A percentile compares a stretch with the other conserved stretches of the same genome.
phyloP scores from a whole-genome alignment of 345 rosid species.

The Pistacia integerrima region DNA sequence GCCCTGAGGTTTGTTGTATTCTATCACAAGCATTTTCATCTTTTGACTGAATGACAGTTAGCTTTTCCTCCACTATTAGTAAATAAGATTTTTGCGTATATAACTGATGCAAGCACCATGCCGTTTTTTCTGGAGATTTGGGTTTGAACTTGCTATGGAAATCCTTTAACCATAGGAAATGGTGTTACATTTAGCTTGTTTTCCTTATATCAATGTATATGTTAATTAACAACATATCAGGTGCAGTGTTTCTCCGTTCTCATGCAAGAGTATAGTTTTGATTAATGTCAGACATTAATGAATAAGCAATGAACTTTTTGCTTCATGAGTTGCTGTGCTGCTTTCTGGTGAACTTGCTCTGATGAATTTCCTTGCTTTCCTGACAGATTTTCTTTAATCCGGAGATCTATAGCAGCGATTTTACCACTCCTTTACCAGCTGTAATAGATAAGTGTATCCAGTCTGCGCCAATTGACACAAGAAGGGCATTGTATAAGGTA shows the following conservation, averaged over 20 bases:
- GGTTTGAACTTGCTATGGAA: not conserved
- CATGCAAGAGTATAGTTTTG: not conserved
- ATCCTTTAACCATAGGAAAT: slow-evolving; percentile 15
- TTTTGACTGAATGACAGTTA: not conserved
- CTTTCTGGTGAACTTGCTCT: slow-evolving; percentile 19
- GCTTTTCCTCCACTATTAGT: not conserved
- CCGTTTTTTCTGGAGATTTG: not conserved
- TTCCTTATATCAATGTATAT: not conserved
- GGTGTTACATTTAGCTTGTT: not conserved
- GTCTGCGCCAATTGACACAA: slow-evolving; percentile 97
- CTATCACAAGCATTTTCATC: not conserved
- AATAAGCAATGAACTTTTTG: slow-evolving; percentile 13
- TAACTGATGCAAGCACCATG: slow-evolving; percentile 10
- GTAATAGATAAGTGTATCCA: slow-evolving; percentile 95
- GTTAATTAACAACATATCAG: not conserved
- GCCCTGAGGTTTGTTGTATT: slow-evolving; percentile 79
- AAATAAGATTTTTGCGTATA: not conserved
- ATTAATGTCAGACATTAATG: not conserved
- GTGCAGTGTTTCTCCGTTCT: not conserved
- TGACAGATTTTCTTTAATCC: slow-evolving; percentile 90
- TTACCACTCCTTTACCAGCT: slow-evolving; percentile 71
- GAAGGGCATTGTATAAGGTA: slow-evolving; percentile 96
- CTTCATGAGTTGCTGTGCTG: slow-evolving; percentile 9
- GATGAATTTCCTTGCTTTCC: slow-evolving; percentile 26
- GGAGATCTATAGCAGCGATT: slow-evolving; percentile 85